Percentiles rank a stretch among this genome's conserved stretches.
These are phyloP conservation scores for Ceratocystis colombiana DNA, from an alignment of 2,329 filamentous ascomycete genomes.

Conservation along the genomic window DNA sequence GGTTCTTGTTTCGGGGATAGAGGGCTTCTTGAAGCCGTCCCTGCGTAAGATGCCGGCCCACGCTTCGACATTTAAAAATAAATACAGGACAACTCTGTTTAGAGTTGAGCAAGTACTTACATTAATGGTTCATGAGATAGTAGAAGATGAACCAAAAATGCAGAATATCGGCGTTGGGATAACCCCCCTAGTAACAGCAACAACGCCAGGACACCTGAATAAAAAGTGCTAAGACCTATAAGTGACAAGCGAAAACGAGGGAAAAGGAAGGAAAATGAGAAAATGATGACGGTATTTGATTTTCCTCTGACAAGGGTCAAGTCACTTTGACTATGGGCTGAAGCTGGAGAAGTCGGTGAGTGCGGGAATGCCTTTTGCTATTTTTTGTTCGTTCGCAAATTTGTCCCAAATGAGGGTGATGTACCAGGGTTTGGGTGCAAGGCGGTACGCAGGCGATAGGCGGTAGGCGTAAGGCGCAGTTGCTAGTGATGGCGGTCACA, in stretches of 20 bases:
- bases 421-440: background rate
- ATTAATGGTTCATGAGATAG: background rate
- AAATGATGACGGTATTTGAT: background rate
- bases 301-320: background rate
- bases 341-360: conserved; percentile 9
- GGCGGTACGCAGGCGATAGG: background rate
- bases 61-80: conserved; percentile 12
- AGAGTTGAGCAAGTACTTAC: background rate
- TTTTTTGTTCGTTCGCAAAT: background rate
- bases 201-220: background rate
- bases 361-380: background rate
- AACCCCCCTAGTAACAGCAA: background rate
- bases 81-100: background rate
- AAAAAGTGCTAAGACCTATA: background rate
- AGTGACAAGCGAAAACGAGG: background rate
- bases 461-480: background rate
- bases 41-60: conserved; percentile 1
- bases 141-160: background rate
- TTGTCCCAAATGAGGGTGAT: background rate
- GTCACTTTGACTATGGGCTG: background rate
- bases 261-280: background rate
- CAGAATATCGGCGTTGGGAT: background rate
- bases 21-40: conserved; percentile 4
- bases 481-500: background rate
- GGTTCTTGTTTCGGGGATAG: background rate